Evolutionary conservation across 1,284 basidiomycete genomes (phyloP), one percentile per base, ranked within the genome.

Genomic region (Psilocybe mexicana): DNA sequence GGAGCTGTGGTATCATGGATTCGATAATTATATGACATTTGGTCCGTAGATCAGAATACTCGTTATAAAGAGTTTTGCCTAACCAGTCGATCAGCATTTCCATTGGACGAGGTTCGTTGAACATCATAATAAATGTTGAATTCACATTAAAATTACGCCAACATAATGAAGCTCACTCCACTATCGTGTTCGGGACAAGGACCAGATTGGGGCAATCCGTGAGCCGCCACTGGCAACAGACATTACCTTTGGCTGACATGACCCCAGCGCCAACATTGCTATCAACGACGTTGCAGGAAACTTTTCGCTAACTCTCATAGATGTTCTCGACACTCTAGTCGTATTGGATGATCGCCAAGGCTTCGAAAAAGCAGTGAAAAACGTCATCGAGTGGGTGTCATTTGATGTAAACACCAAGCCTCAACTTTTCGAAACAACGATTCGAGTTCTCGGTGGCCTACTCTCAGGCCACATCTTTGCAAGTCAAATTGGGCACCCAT

Each of bases 391-490:
- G 55, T 85, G 82, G 78, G 92, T 95, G 45, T 87, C 85, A 2
- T 95, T 94, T 67, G 87, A 95, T 67, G 90, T 94, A 60, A 88
- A 95, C 71, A 92, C 92, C 33, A 92, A 87, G 74, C 93, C 93
- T 38, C 95, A 98, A 79, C 87, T 94, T 2, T 95, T 95, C 67
- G 93, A 95, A 75, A 91, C 90, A 14, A 96, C 91, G 1, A 96
- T 96, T 60, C 86, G 93, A 35, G 91, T 93, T 2, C 77, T 98
- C 3, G 95, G 96, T 3, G 93, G 93, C 2, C 80, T 98, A 45
- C 73, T 98, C 11, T 94, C 93, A 4, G 94, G 86, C 6, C 94
- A 94, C 67, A 81, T 90, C 67, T 89, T 92, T 76, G 89, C 92
- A 40, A 85, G 80, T 70, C 75, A 86, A 69, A 72, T 82, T 40